A percentile compares a stretch with the other conserved stretches of the same genome.
Evolutionary conservation across 1,284 basidiomycete genomes (phyloP).

Genomic region (Leccinum ponderosum): DNA sequence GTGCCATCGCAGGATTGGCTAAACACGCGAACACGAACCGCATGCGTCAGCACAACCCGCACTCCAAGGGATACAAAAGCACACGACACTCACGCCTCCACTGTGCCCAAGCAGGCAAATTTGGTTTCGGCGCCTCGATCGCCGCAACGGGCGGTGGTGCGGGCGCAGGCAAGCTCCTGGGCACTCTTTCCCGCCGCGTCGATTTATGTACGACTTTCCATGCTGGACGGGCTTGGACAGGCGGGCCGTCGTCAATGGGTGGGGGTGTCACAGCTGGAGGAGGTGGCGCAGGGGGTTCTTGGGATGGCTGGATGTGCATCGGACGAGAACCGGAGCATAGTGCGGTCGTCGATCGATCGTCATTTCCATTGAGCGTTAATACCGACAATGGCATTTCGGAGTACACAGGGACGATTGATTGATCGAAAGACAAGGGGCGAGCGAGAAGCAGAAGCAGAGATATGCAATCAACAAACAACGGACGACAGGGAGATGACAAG

Average conservation of each 20-base stretch:
- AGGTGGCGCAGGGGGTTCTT: slow-evolving; percentile 39
- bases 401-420: not conserved
- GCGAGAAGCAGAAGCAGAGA: not conserved
- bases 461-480: not conserved
- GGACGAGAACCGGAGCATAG: not conserved
- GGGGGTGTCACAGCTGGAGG: slow-evolving; percentile 37
- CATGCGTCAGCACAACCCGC: not conserved
- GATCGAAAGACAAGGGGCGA: not conserved
- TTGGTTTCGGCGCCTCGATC: slow-evolving; percentile 46
- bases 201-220: slow-evolving; percentile 72
- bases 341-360: not conserved
- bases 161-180: slow-evolving; percentile 37
- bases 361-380: not conserved
- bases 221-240: slow-evolving; percentile 56
- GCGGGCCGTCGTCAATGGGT: slow-evolving; percentile 39
- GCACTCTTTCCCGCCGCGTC: slow-evolving; percentile 48
- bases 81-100: slow-evolving; percentile 61
- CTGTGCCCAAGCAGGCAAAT: slow-evolving; percentile 71
- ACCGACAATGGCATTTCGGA: not conserved
- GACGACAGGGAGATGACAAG: not conserved
- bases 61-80: not conserved
- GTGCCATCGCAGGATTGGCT: too few relatives aligned
- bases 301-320: slow-evolving; percentile 16
- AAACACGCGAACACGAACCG: slow-evolving; percentile 11
- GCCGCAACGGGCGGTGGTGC: slow-evolving; percentile 35